These are phyloP conservation scores for Amanita pseudoporphyria DNA, from an alignment of 768 basidiomycete genomes.

Conservation along the genomic window DNA sequence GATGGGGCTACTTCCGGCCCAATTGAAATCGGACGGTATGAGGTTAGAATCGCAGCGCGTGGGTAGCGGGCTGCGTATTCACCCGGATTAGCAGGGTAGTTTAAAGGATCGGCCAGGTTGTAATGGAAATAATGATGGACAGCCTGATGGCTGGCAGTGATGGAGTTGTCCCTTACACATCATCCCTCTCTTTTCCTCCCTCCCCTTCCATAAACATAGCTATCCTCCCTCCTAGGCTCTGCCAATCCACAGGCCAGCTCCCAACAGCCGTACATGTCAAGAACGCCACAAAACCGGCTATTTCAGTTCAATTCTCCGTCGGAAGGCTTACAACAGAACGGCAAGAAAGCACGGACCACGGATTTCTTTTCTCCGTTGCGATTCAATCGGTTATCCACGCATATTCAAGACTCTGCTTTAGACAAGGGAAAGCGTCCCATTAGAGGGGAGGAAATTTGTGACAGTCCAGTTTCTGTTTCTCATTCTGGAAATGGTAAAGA, in stretches of 20 bases:
- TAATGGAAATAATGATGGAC: background rate
- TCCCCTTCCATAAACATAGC: background rate
- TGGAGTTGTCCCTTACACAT: background rate
- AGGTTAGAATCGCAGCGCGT: slow-evolving; percentile 20
- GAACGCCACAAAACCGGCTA: background rate
- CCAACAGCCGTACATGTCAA: background rate
- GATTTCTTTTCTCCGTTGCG: slow-evolving; percentile 1
- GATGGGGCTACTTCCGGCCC: slow-evolving; percentile 31
- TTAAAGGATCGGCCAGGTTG: too few relatives aligned
- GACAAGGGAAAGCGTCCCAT: background rate
- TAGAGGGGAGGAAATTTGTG: background rate
- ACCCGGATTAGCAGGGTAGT: slow-evolving; percentile 16
- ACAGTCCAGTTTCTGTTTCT: background rate
- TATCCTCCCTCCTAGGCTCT: too few relatives aligned
- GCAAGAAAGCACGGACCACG: background rate
- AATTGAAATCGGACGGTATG: slow-evolving; percentile 8
- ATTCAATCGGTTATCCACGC: background rate
- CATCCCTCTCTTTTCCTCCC: background rate
- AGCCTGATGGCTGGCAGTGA: background rate
- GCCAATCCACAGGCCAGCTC: background rate
- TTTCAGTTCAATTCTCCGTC: background rate
- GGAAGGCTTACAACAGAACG: background rate
- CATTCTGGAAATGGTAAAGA: background rate
- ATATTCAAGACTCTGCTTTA: background rate
- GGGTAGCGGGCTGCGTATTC: slow-evolving; percentile 35